Conservation (phyloP, 305 asterid species). For the Fraxinus greggii region DNA sequence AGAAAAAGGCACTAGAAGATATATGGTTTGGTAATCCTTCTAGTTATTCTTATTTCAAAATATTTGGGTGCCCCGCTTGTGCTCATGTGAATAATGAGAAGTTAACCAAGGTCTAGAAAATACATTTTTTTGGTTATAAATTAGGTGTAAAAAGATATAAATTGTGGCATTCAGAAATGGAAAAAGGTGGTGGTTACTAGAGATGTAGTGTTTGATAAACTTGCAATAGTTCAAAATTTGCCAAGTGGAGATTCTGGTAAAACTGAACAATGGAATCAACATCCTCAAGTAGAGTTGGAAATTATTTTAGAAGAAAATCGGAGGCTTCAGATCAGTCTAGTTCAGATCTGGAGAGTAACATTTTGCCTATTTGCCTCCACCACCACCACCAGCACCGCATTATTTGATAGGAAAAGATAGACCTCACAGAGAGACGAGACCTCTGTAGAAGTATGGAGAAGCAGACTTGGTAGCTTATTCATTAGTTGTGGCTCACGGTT, state of each 20-base stretch:
- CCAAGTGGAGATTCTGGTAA: too few relatives aligned
- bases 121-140: too few relatives aligned
- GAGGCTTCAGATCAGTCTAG: neutral
- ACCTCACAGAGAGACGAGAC: neutral
- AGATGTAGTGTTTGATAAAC: neutral
- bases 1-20: neutral
- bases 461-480: neutral
- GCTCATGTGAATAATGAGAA: neutral
- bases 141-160: too few relatives aligned
- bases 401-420: too few relatives aligned
- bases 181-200: neutral
- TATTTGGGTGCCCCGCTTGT: neutral
- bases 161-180: neutral
- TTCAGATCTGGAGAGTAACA: too few relatives aligned
- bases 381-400: too few relatives aligned
- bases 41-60: too few relatives aligned
- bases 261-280: too few relatives aligned
- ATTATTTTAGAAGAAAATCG: neutral
- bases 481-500: neutral
- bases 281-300: too few relatives aligned
- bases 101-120: neutral
- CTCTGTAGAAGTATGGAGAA: neutral
- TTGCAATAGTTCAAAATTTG: too few relatives aligned
- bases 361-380: too few relatives aligned
- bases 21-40: neutral